These are phyloP conservation scores for Heliosperma pusillum DNA, from an alignment of 148 eudicot species.

Conservation along the genomic window DNA sequence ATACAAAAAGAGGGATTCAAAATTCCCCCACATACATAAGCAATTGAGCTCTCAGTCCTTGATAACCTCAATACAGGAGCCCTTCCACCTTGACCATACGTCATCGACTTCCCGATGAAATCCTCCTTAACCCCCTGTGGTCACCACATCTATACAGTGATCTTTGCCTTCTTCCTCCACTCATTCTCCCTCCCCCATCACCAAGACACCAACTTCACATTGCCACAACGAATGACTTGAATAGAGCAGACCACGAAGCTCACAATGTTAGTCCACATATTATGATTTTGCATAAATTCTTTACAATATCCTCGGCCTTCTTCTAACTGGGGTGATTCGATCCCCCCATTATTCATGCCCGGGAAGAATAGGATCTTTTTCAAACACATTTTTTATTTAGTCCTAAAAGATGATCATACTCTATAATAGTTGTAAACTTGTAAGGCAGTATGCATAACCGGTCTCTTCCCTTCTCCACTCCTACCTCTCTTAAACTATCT, in stretches of 20 bases:
- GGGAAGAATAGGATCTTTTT: too few species aligned
- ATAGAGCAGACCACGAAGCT: background rate
- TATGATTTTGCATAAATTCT: background rate
- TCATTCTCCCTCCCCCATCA: too few species aligned
- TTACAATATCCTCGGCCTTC: slow-evolving; percentile 3
- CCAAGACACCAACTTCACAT: too few species aligned
- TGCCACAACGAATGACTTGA: background rate
- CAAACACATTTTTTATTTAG: too few species aligned
- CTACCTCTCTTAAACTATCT: background rate
- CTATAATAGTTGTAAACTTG: background rate
- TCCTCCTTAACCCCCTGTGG: background rate
- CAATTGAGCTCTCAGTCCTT: too few species aligned
- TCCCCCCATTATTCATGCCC: too few species aligned
- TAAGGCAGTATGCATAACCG: background rate
- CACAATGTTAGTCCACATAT: background rate
- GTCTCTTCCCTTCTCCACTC: background rate
- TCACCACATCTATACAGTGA: background rate
- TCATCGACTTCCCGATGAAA: background rate
- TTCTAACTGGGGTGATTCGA: too few species aligned
- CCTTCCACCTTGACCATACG: background rate
- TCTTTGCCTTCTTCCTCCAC: background rate
- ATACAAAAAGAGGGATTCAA: too few species aligned
- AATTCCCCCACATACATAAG: too few species aligned
- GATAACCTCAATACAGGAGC: too few species aligned
- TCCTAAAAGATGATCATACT: background rate